Base-by-base conservation (phyloP, 305 asterid genomes). In the Fraxinus latifolia region DNA sequence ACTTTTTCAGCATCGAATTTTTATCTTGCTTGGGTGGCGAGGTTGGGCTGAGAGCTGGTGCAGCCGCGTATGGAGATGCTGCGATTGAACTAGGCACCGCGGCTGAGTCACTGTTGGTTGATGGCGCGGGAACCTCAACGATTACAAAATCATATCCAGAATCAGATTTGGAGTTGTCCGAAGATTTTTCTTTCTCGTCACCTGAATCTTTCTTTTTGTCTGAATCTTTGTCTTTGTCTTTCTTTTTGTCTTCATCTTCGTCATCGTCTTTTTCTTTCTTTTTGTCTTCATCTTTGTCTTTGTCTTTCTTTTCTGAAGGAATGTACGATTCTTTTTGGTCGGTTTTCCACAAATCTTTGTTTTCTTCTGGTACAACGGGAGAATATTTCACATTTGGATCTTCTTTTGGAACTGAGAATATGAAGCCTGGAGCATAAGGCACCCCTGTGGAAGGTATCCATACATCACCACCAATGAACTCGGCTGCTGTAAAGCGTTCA, bases 391-490 rank as follows among this genome's bases (percentile, higher is more conserved):
- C 39, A n/a, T 36, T 39, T 7, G 83, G 23, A 31, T 53, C 77
- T 21, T 53, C 58, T 55, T 80, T 80, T 5, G 83, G 83, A 29
- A 77, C 72, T 34, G 83, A 36, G 71, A 32, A 73, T 15, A 85
- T 77, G 80, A 85, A 68, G 34, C 88, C 89, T 1, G 85, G 27
- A 70, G 74, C 32, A 76, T 84, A 86, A n/a, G 91, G 93, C 55
- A 86, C 80, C 36, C 89, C 88, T 34, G 74, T 80, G 14, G 83
- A 80, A 60, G 75, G 78, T 14, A 79, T 83, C 90, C 90, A 89
- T 7, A 60, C 58, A 72, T 83, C 87, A 3, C 83, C 86, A 23
- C 58, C 78, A n/a, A 90, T 34, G 34, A 55, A 72, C 32, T 83
- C 62, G 27, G 65, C 77, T 0, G 89, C 84, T 1, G 89, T 80